A percentile compares a stretch with the other conserved stretches of the same genome.
phyloP scores from a whole-genome alignment of 306 rosid genomes.

The Argentina anserina region DNA sequence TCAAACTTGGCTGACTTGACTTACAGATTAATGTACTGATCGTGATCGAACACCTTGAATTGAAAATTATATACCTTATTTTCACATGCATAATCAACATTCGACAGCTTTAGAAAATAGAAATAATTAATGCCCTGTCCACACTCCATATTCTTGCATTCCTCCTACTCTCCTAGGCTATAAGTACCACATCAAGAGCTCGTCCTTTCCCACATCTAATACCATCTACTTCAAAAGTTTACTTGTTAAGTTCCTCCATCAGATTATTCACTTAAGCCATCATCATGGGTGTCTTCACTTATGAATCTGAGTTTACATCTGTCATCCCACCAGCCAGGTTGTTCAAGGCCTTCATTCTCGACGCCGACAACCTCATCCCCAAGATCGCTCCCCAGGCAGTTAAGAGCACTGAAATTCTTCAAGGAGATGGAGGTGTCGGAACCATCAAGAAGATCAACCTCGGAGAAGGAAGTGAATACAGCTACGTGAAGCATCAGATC shows the following conservation, averaged over 20 bases:
- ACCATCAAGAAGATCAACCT: constrained; percentile 44
- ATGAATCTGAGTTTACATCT: constrained; percentile 9
- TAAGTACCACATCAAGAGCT: not conserved
- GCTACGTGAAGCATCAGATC: constrained; percentile 38
- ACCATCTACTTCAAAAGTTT: not conserved
- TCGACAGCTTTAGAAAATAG: not conserved
- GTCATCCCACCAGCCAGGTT: constrained; percentile 37
- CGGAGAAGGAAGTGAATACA: constrained; percentile 30
- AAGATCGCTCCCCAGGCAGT: constrained; percentile 30
- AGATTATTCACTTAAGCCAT: not conserved
- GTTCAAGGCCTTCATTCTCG: constrained; percentile 43
- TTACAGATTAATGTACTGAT: not conserved
- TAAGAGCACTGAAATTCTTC: constrained; percentile 22
- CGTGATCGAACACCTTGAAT: too few species aligned
- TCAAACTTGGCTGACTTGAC: not conserved
- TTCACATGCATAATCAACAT: not conserved
- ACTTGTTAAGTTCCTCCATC: not conserved
- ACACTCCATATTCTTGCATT: too few species aligned
- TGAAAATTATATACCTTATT: not conserved
- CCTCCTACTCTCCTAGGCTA: not conserved
- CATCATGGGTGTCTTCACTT: not conserved
- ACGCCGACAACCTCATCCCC: constrained; percentile 38
- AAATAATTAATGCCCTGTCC: not conserved
- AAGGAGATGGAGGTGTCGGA: constrained; percentile 55
- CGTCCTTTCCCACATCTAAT: not conserved